Evolutionary conservation across 116 monocot genomes (phyloP).

Genomic region (Zostera marina): DNA sequence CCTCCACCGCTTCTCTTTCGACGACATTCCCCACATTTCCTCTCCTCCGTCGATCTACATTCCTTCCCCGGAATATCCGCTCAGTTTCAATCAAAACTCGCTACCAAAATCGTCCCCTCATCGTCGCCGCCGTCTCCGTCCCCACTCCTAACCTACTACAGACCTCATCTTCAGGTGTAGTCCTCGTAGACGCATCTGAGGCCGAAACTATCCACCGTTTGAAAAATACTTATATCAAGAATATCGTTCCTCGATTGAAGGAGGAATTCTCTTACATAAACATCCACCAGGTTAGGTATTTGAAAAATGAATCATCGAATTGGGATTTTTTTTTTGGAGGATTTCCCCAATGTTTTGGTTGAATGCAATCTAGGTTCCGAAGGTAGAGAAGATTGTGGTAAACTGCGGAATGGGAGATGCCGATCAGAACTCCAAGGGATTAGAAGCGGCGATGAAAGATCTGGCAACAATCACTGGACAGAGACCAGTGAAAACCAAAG

Average conservation of each 20-base stretch:
- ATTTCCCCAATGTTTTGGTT: not conserved
- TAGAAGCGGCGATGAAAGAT: constrained; percentile 79
- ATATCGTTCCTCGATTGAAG: constrained; percentile 53
- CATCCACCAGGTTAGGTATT: constrained; percentile 87
- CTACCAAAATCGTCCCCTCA: not conserved
- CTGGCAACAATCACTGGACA: constrained; percentile 69
- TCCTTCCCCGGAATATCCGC: not conserved
- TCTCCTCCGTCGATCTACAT: not conserved
- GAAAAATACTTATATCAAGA: constrained; percentile 46
- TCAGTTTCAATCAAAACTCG: not conserved
- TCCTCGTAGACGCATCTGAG: constrained; percentile 57
- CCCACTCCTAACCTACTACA: constrained; percentile 15
- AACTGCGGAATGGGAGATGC: constrained; percentile 98
- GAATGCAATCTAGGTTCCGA: constrained; percentile 22
- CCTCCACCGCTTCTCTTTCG: not conserved
- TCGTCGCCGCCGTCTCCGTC: constrained; percentile 8
- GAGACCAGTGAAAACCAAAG: constrained; percentile 77
- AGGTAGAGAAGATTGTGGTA: constrained; percentile 84
- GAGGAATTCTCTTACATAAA: constrained; percentile 83
- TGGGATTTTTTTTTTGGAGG: not conserved
- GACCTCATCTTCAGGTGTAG: constrained; percentile 32
- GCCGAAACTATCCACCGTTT: constrained; percentile 54
- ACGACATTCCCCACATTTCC: not conserved
- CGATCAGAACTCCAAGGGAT: constrained; percentile 77
- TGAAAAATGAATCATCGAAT: not conserved